Percentiles rank a stretch among this genome's conserved stretches.
phyloP scores from a whole-genome alignment of 192 early-diverging fungal species.

The Geranomyces variabilis region DNA sequence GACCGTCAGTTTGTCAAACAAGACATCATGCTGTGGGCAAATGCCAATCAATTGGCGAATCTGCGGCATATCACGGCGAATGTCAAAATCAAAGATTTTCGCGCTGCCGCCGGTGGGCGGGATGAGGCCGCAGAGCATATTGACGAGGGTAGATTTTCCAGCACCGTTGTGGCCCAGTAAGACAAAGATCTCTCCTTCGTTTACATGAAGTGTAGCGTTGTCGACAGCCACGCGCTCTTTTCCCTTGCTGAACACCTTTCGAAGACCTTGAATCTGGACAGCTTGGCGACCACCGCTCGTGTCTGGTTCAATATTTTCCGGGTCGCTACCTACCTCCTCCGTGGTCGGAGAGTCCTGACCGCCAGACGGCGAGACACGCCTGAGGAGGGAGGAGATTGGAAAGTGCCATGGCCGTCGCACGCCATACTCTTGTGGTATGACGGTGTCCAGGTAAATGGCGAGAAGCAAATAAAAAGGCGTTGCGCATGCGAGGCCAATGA shows the following conservation, averaged over 20 bases:
- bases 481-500: conserved; percentile 51
- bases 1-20: conserved; percentile 68
- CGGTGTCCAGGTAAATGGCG: conserved; percentile 54
- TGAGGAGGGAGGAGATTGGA: conserved; percentile 26
- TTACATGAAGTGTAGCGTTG: not conserved
- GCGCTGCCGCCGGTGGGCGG: conserved; percentile 61
- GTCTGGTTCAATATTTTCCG: conserved; percentile 28
- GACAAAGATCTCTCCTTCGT: conserved; percentile 27
- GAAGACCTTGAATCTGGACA: conserved; percentile 16
- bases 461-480: conserved; percentile 53
- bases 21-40: conserved; percentile 72
- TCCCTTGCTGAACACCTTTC: conserved; percentile 49
- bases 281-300: not conserved
- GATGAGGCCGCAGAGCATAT: conserved; percentile 67
- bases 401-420: conserved; percentile 65
- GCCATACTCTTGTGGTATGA: conserved; percentile 68
- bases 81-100: conserved; percentile 55
- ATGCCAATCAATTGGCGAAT: conserved; percentile 70
- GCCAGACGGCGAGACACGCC: too few relatives aligned
- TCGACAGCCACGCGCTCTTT: conserved; percentile 15
- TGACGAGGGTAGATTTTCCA: conserved; percentile 71
- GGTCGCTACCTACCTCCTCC: too few relatives aligned
- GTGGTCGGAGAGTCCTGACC: not conserved
- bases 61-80: conserved; percentile 50
- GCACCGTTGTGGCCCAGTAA: conserved; percentile 71